Percentiles rank a stretch among this genome's conserved stretches.
Conservation (phyloP, 2,329 filamentous ascomycete species). For the Fusarium sp. region DNA sequence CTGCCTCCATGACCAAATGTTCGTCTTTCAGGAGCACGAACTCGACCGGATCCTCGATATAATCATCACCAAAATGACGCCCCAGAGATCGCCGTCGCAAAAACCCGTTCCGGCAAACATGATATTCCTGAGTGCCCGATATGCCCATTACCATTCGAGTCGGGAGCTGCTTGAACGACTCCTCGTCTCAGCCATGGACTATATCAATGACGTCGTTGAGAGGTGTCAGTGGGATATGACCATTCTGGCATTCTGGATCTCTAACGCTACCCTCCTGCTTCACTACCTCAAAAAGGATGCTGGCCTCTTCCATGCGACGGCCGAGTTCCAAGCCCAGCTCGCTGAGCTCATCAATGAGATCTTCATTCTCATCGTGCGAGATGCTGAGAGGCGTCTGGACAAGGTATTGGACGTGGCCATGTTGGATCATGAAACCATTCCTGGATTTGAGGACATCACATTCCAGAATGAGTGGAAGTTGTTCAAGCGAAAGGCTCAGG, state of each 20-base stretch:
- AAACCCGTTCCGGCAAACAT: conserved; percentile 98
- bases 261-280: conserved; percentile 92
- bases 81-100: conserved; percentile 93
- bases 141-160: conserved; percentile 96
- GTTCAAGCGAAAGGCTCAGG: conserved; percentile 90
- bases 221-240: conserved; percentile 99
- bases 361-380: conserved; percentile 95
- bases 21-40: conserved; percentile 97
- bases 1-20: conserved; percentile 98
- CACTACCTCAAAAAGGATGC: conserved; percentile 97
- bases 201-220: conserved; percentile 98
- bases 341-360: conserved; percentile 98
- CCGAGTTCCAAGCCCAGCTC: conserved; percentile 91
- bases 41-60: conserved; percentile 93
- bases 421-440: conserved; percentile 98
- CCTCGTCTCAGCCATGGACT: conserved; percentile 88
- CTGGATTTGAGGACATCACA: conserved; percentile 94
- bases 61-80: conserved; percentile 97
- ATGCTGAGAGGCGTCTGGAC: conserved; percentile 95
- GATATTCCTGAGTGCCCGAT: conserved; percentile 93
- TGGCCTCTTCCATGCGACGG: conserved; percentile 82
- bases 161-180: conserved; percentile 84
- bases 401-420: conserved; percentile 94
- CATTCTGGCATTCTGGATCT: conserved; percentile 98
- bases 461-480: conserved; percentile 99